Conservation (phyloP, 2,329 filamentous ascomycete species). For the Nemania serpens region DNA sequence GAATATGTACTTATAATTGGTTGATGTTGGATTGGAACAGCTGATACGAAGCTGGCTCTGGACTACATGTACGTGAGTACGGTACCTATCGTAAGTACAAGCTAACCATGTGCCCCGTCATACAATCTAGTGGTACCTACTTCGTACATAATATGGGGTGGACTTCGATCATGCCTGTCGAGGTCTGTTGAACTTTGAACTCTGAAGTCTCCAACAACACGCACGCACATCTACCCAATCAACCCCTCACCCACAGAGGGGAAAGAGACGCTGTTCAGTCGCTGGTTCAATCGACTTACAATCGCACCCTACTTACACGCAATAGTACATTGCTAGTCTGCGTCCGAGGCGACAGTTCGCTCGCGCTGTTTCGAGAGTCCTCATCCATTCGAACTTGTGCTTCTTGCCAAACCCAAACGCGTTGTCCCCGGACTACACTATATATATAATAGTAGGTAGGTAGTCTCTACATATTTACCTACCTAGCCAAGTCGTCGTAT, state of each 20-base stretch:
- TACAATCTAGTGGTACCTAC: too few species aligned
- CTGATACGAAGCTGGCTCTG: too few species aligned
- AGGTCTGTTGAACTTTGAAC: slow-evolving; percentile 1
- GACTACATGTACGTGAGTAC: too few species aligned
- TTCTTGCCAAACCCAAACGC: slow-evolving; percentile 34
- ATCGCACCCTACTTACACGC: slow-evolving; percentile 1
- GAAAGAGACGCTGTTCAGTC: slow-evolving; percentile 3
- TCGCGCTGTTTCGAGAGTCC: slow-evolving; percentile 33
- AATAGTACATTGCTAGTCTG: not conserved
- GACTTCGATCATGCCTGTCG: too few species aligned
- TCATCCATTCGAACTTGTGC: slow-evolving; percentile 37
- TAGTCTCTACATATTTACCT: not conserved
- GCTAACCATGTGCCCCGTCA: too few species aligned
- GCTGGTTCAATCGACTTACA: slow-evolving; percentile 8
- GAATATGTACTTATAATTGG: too few species aligned
- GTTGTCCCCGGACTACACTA: slow-evolving; percentile 25
- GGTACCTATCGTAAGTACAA: too few species aligned
- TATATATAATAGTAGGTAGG: slow-evolving; percentile 29
- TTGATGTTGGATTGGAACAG: too few species aligned
- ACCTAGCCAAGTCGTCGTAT: not conserved
- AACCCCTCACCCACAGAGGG: slow-evolving; percentile 16
- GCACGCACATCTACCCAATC: slow-evolving; percentile 20
- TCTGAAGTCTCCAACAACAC: not conserved
- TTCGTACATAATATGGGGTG: too few species aligned
- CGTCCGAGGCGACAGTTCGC: slow-evolving; percentile 5